phyloP scores from a whole-genome alignment of 352 stramenopile species.

The Phytophthora palmivora region DNA sequence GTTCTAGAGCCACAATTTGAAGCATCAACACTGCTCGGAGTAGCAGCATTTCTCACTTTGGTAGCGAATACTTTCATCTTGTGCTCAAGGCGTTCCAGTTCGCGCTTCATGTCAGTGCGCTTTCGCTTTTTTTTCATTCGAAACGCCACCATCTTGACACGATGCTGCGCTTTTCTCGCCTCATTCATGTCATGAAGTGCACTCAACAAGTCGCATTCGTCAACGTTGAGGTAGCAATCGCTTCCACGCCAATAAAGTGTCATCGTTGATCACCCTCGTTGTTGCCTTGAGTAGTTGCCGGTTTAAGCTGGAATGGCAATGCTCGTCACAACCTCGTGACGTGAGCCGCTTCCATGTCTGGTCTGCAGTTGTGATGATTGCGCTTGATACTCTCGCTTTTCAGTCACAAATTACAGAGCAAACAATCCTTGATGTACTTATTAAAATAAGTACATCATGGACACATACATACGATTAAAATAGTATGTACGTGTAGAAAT shows the following conservation, averaged over 20 bases:
- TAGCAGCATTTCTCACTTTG: constrained; percentile 8
- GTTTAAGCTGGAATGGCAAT: not conserved
- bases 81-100: constrained; percentile 27
- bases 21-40: not conserved
- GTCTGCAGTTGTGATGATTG: no score
- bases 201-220: not conserved
- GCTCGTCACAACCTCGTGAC: not conserved
- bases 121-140: constrained; percentile 30
- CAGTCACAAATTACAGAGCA: no score
- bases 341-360: constrained; percentile 27
- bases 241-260: not conserved
- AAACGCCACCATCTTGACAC: constrained; percentile 41
- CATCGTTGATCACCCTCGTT: not conserved
- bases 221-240: not conserved
- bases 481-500: no score
- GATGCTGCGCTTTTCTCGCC: constrained; percentile 25
- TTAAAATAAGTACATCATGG: no score
- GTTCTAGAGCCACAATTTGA: constrained; percentile 4
- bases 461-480: no score
- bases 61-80: constrained; percentile 22
- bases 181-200: not conserved
- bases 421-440: no score
- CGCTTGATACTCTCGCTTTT: no score
- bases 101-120: constrained; percentile 21
- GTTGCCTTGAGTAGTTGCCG: not conserved